A percentile compares a stretch with the other conserved stretches of the same genome.
Evolutionary conservation across 2,329 filamentous ascomycete genomes (phyloP).

Genomic region (Sporothrix protearum): DNA sequence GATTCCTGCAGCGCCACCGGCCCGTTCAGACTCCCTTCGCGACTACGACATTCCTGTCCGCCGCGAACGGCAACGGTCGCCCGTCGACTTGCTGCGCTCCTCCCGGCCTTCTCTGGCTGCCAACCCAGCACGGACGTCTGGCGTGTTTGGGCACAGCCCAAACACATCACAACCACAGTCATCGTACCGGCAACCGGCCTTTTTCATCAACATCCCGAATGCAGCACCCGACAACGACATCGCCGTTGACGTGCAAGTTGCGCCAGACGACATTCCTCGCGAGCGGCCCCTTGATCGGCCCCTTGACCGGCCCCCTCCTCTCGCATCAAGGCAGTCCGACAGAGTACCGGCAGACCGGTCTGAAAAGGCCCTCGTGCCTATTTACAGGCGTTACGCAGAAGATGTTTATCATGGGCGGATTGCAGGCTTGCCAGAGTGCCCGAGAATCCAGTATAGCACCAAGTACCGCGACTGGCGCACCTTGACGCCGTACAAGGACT

Average conservation of each 20-base stretch:
- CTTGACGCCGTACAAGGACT: constrained; percentile 64
- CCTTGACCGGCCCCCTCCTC: too few species aligned
- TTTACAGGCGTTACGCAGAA: constrained; percentile 54
- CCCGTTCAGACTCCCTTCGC: neutral
- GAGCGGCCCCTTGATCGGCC: constrained; percentile 27
- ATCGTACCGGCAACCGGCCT: constrained; percentile 12
- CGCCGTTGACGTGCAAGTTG: neutral
- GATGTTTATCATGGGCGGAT: constrained; percentile 45
- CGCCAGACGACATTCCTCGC: neutral
- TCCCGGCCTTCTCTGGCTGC: constrained; percentile 6
- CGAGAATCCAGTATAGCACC: constrained; percentile 57
- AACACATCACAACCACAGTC: neutral
- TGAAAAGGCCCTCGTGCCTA: constrained; percentile 32
- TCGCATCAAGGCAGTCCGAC: neutral
- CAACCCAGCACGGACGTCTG: constrained; percentile 21
- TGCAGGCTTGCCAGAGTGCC: constrained; percentile 62
- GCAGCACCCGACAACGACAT: neutral
- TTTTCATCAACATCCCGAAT: constrained; percentile 21
- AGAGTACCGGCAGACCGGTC: neutral
- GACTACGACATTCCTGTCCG: constrained; percentile 6
- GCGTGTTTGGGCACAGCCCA: constrained; percentile 14
- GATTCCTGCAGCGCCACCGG: constrained; percentile 9
- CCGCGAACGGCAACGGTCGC: constrained; percentile 22
- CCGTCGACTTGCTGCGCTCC: constrained; percentile 16
- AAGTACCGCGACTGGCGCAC: constrained; percentile 67